Percentiles rank a stretch among this genome's conserved stretches.
These are phyloP conservation scores for Verticillium nubilum DNA, from an alignment of 2,329 filamentous ascomycete genomes.

Conservation along the genomic window DNA sequence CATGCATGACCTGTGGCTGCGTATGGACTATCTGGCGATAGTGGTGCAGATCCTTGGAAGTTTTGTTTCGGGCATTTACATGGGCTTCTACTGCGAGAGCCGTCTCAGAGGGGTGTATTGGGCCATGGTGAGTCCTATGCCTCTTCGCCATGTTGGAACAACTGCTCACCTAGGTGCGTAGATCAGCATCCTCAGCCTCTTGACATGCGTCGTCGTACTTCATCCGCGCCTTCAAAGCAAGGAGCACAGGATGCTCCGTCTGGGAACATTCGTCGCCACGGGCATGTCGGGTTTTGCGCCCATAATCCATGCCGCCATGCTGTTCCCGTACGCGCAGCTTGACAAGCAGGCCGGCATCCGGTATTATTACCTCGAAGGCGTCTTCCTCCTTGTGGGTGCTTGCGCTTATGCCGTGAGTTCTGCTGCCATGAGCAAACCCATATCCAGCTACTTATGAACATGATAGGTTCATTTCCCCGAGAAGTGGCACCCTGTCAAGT, in stretches of 20 bases:
- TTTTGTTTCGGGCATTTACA: slow-evolving; percentile 33
- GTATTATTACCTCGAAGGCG: slow-evolving; percentile 33
- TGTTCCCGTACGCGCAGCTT: slow-evolving; percentile 31
- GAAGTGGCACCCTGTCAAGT: slow-evolving; percentile 30
- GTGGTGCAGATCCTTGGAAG: slow-evolving; percentile 29
- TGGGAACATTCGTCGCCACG: slow-evolving; percentile 29
- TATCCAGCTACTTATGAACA: slow-evolving; percentile 1
- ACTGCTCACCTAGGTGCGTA: slow-evolving; percentile 9
- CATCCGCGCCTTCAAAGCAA: slow-evolving; percentile 27
- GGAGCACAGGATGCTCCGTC: slow-evolving; percentile 28
- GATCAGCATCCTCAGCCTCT: slow-evolving; percentile 25
- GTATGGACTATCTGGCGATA: slow-evolving; percentile 32
- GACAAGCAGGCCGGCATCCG: slow-evolving; percentile 31
- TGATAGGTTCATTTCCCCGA: slow-evolving; percentile 37
- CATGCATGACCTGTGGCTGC: slow-evolving; percentile 27
- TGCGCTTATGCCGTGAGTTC: slow-evolving; percentile 31
- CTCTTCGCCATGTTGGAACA: not conserved
- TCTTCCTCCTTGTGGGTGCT: slow-evolving; percentile 28
- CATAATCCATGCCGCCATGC: slow-evolving; percentile 28
- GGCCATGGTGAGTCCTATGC: slow-evolving; percentile 23
- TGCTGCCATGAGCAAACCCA: not conserved
- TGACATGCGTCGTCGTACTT: slow-evolving; percentile 28
- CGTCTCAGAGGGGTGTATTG: slow-evolving; percentile 25
- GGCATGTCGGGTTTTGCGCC: slow-evolving; percentile 32
- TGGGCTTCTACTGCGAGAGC: slow-evolving; percentile 32